Base-by-base conservation (phyloP, 1,284 basidiomycete genomes). In the Sporisorium iseilematis-ciliati region DNA sequence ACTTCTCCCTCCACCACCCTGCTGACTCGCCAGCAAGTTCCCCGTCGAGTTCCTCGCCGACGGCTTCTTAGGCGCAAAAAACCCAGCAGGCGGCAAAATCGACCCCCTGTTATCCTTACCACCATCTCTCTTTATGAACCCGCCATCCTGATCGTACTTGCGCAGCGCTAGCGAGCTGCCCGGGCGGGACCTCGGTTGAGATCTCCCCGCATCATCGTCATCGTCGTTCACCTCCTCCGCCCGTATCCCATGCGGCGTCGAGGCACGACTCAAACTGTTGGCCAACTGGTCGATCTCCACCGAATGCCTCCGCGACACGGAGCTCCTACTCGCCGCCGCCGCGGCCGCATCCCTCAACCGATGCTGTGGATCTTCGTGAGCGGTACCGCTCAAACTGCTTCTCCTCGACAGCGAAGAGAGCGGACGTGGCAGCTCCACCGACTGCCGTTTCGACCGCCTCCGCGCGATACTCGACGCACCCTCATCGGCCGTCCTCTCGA, bases 81-180 rank as follows among this genome's bases (percentile, higher is more conserved):
- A 80, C 16, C 52, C 78, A 10, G 78, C 77, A 7, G 78, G 74
- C 2, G 78, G 78, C 48, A 80, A 40, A 35, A 80, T 80, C 21
- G 78, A 70, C 7, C 65, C 59, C 4, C 57, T 52, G 16, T n/a
- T n/a, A n/a, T 77, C 65, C 8, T 48, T 61, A 4, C 45, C n/a
- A 16, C 54, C 49, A 29, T 67, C 73, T 2, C 62, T 55, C 25
- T 67, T 66, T 62, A 71, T 67, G 53, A 75, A 75, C 7, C 52
- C 60, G 4, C 42, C 52, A 40, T 61, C 62, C 20, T 65, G 52
- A 5, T 59, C 64, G 48, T 73, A 62, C 41, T 42, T 46, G 21
- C 65, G 56, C 20, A 71, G 31, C 2, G 68, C 58, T 0, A 58
- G 55, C 20, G 68, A 62, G 58, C 67, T 70, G 1, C 57, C 57